These are phyloP conservation scores for Syncephalis plumigaleata DNA, from an alignment of 371 early-diverging fungal genomes.

Conservation along the genomic window DNA sequence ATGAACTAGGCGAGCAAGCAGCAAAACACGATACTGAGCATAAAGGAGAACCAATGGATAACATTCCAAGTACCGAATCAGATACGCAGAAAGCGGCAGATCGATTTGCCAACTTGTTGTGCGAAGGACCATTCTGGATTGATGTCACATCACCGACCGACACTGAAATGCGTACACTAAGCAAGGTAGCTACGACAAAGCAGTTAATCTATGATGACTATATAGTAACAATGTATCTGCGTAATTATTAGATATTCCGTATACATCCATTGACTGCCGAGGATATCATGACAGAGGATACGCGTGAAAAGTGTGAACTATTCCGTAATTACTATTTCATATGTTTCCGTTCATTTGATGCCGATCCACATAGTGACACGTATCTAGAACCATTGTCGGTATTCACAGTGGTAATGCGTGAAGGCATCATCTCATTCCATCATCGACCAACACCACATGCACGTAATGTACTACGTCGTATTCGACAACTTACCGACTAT, in stretches of 20 bases:
- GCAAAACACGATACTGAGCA: no score
- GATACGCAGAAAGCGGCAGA: no score
- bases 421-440: constrained; percentile 41
- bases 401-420: constrained; percentile 61
- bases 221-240: neutral
- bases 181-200: constrained; percentile 21
- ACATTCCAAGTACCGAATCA: no score
- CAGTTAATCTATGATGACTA: neutral
- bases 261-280: constrained; percentile 19
- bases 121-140: constrained; percentile 62
- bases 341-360: constrained; percentile 60
- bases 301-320: constrained; percentile 84
- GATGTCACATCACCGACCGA: constrained; percentile 66
- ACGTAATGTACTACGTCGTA: constrained; percentile 36
- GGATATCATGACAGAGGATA: constrained; percentile 39
- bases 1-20: no score
- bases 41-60: no score
- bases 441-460: constrained; percentile 40
- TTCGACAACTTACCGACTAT: constrained; percentile 37
- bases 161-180: constrained; percentile 55
- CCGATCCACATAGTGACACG: constrained; percentile 39
- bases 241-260: constrained; percentile 12
- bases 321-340: constrained; percentile 86
- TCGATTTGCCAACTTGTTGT: neutral
- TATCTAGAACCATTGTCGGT: constrained; percentile 68